Percentiles rank a stretch among this genome's conserved stretches.
These are phyloP conservation scores for Acorus gramineus DNA, from an alignment of 106 monocot species.

Conservation along the genomic window DNA sequence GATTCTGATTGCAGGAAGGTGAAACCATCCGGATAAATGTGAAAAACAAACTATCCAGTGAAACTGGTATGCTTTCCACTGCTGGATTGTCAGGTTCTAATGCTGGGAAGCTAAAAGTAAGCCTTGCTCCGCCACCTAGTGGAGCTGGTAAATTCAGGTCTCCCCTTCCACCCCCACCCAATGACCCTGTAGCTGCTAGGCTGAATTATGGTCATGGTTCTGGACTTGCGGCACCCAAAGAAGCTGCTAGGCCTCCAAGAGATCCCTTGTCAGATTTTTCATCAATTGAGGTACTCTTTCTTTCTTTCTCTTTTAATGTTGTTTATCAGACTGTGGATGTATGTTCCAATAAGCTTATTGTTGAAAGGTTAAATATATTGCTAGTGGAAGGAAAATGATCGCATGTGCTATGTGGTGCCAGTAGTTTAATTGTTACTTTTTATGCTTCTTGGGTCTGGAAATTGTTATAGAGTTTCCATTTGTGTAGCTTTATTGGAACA, in stretches of 20 bases:
- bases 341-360: no score
- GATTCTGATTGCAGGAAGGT: slow-evolving; percentile 47
- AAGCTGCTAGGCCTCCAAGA: slow-evolving; percentile 19
- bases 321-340: not conserved
- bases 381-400: no score
- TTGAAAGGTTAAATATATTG: no score
- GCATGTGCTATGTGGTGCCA: no score
- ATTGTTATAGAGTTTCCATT: no score
- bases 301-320: not conserved
- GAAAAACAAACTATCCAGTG: slow-evolving; percentile 64
- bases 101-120: slow-evolving; percentile 19
- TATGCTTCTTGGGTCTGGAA: no score
- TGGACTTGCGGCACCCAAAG: slow-evolving; percentile 29
- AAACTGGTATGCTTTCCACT: slow-evolving; percentile 71
- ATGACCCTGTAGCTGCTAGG: slow-evolving; percentile 74
- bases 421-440: no score
- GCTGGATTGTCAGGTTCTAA: slow-evolving; percentile 55
- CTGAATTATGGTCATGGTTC: slow-evolving; percentile 32
- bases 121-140: slow-evolving; percentile 72
- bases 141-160: slow-evolving; percentile 58
- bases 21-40: slow-evolving; percentile 97
- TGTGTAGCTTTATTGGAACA: no score
- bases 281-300: slow-evolving; percentile 44
- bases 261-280: slow-evolving; percentile 80
- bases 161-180: slow-evolving; percentile 87